Percentiles rank a stretch among this genome's conserved stretches.
Evolutionary conservation across 2,329 filamentous ascomycete genomes (phyloP).

Genomic region (Aureobasidium zeae): DNA sequence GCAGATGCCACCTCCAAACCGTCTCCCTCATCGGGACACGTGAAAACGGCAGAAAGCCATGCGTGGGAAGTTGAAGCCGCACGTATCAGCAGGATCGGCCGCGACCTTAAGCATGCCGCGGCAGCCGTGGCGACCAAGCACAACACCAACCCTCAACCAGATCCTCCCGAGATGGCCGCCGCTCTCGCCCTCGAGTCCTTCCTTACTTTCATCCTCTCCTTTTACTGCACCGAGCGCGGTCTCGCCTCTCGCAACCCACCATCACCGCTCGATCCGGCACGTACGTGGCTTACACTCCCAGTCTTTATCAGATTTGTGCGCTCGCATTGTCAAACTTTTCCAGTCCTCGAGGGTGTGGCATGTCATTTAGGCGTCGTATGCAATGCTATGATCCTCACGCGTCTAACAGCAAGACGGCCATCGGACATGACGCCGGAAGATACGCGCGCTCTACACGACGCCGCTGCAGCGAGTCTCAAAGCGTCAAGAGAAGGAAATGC

Average conservation of each 20-base stretch:
- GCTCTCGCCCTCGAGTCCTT: constrained; percentile 39
- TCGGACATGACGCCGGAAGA: constrained; percentile 6
- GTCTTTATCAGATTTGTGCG: constrained; percentile 25
- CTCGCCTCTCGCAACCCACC: constrained; percentile 21
- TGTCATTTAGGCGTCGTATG: constrained; percentile 34
- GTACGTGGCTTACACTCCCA: constrained; percentile 23
- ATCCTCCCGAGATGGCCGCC: constrained; percentile 31
- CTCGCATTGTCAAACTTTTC: constrained; percentile 20
- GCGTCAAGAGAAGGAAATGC: constrained; percentile 1
- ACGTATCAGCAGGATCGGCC: constrained; percentile 34
- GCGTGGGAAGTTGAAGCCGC: constrained; percentile 32
- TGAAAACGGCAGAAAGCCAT: constrained; percentile 26
- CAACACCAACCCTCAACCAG: constrained; percentile 10
- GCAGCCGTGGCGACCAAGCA: constrained; percentile 19
- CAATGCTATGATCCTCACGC: constrained; percentile 29
- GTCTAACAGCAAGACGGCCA: constrained; percentile 10
- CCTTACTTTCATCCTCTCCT: constrained; percentile 30
- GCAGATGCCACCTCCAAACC: constrained; percentile 17
- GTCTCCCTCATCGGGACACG: constrained; percentile 20
- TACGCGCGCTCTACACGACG: constrained; percentile 18
- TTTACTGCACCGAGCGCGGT: constrained; percentile 26
- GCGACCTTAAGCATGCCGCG: constrained; percentile 39
- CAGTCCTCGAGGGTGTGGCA: constrained; percentile 34
- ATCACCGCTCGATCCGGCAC: constrained; percentile 15
- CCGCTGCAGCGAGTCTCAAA: constrained; percentile 15